Base-by-base conservation (phyloP, 306 rosid species). In the Canavalia gladiata region DNA sequence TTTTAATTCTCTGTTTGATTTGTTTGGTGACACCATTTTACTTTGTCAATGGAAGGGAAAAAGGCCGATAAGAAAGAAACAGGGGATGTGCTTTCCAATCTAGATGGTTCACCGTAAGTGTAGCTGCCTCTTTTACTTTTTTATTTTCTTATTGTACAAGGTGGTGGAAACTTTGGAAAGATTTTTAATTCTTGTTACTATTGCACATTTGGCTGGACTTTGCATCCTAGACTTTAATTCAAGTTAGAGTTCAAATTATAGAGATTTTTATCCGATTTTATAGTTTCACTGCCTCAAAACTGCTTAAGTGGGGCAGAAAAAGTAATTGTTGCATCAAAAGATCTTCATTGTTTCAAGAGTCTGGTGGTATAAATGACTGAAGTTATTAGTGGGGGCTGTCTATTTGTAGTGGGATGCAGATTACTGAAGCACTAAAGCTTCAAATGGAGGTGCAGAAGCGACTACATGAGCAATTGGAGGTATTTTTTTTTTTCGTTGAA, bases 381-480 rank as follows among this genome's bases (percentile, higher is more conserved):
- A 70, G 50, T 50, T 75, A 82, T 30, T 50, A 28, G 55, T 42
- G 68, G 35, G 63, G 78, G 59, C 57, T 70, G 43, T 78, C 74
- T 77, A 5, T 34, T 7, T 72, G 81, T 86, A 93, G 97, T 57
- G 97, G 97, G 66, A 88, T 93, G 94, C 93, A 93, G 84, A 91
- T 93, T 56, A 91, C 94, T 4, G 97, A 93, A 83, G 93, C 97
- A 39, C 83, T 93, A 52, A 91, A 91, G 87, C 96, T 93, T 86
- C 97, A 93, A 81, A 93, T 93, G 97, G 97, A 93, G 82, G 97
- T 93, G 68, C 97, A 93, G 85, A 93, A 93, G 88, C 89, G 97
- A 72, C 77, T 93, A 30, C 97, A 91, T 81, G 97, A 93, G 73
- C 97, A 93, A 90, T 80, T 93, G 76, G 97, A 93, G 97, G 97